A percentile compares a stretch with the other conserved stretches of the same genome.
Evolutionary conservation across 2,329 filamentous ascomycete genomes (phyloP).

Genomic region (Metarhizium sp.): DNA sequence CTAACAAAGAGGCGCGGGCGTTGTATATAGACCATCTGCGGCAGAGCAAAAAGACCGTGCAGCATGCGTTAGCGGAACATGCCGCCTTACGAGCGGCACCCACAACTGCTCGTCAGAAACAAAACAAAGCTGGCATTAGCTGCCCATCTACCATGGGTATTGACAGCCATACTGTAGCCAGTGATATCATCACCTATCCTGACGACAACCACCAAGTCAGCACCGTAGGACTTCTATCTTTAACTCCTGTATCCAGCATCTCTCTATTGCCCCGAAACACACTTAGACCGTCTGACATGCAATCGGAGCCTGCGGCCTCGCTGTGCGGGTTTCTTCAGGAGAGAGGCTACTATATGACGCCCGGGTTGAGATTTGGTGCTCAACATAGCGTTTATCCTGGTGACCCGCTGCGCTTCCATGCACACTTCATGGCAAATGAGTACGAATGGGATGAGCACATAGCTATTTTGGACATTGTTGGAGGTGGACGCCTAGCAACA

Average conservation of each 20-base stretch:
- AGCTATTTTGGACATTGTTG: slow-evolving; percentile 73
- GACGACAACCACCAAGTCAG: neutral
- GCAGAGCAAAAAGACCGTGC: slow-evolving; percentile 31
- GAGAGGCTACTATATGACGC: slow-evolving; percentile 77
- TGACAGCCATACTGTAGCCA: neutral
- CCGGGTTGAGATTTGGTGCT: slow-evolving; percentile 88
- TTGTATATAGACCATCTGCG: slow-evolving; percentile 54
- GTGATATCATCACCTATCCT: neutral
- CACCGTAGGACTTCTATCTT: neutral
- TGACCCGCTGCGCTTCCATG: slow-evolving; percentile 89
- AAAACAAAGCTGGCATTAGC: neutral
- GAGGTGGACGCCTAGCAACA: slow-evolving; percentile 79
- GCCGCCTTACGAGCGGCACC: slow-evolving; percentile 25
- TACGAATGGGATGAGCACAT: slow-evolving; percentile 84
- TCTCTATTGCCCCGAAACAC: slow-evolving; percentile 16
- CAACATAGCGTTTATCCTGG: slow-evolving; percentile 93
- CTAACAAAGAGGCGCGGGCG: slow-evolving; percentile 46
- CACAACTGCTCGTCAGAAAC: slow-evolving; percentile 13
- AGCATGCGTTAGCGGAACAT: slow-evolving; percentile 29
- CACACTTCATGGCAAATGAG: slow-evolving; percentile 82
- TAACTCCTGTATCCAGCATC: slow-evolving; percentile 26
- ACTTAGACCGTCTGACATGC: neutral
- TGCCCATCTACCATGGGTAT: neutral
- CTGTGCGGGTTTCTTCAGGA: slow-evolving; percentile 74
- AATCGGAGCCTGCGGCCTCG: slow-evolving; percentile 23